Evolutionary conservation across 2,329 filamentous ascomycete species (phyloP).

Genomic region (Colletotrichum cuscutae): DNA sequence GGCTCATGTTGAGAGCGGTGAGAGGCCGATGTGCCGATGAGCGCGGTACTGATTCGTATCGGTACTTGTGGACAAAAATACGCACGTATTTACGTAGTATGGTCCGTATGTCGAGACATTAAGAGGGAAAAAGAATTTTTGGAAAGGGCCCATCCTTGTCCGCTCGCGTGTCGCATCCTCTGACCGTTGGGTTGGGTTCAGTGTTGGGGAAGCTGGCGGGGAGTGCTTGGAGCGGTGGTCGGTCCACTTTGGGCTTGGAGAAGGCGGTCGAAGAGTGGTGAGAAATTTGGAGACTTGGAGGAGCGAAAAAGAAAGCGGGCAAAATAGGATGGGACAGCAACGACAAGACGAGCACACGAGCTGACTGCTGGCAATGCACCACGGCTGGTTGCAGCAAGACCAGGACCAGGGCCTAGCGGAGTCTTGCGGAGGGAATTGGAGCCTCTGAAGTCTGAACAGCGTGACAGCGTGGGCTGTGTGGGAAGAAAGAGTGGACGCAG

Average conservation of each 20-base stretch:
- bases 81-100: neutral
- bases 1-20: slow-evolving; percentile 31
- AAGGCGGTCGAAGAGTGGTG: slow-evolving; percentile 22
- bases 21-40: neutral
- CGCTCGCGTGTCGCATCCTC: slow-evolving; percentile 30
- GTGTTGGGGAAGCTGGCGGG: slow-evolving; percentile 25
- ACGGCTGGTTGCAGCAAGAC: neutral
- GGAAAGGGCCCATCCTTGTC: slow-evolving; percentile 23
- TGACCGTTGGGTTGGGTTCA: slow-evolving; percentile 31
- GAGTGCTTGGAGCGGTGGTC: slow-evolving; percentile 23
- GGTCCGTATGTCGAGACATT: neutral
- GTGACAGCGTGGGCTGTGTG: neutral
- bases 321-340: neutral
- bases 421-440: slow-evolving; percentile 28
- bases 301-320: neutral
- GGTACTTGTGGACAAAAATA: slow-evolving; percentile 18
- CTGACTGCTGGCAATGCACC: neutral
- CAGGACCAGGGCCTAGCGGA: slow-evolving; percentile 28
- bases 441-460: neutral
- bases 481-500: slow-evolving; percentile 7
- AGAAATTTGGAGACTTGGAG: neutral
- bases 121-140: neutral
- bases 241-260: slow-evolving; percentile 29
- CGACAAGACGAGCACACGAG: slow-evolving; percentile 9
- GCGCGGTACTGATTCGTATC: neutral